Base-by-base conservation (phyloP, 2,329 filamentous ascomycete genomes). In the Trichoderma sp. region DNA sequence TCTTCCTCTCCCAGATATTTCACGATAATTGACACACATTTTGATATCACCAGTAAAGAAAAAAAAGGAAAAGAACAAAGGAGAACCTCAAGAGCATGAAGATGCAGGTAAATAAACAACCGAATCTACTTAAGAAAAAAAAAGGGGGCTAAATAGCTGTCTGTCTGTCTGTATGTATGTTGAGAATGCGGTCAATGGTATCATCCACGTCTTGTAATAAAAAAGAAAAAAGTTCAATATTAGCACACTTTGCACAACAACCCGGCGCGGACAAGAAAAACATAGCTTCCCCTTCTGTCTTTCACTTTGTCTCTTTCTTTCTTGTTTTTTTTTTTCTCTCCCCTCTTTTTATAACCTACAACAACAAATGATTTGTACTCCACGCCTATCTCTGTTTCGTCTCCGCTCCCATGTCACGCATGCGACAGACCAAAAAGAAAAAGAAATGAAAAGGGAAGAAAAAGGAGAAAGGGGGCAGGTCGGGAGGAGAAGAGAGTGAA, bases 171-270 rank as follows among this genome's bases (percentile, higher is more conserved):
- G 39, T 43, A 43, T 43, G 39, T 43, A 43, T 43, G 39, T 43
- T 43, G 39, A 43, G 68, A 74, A 78, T 78, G 79, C 77, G 59
- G 77, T 79, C 76, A 77, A 77, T 81, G 79, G 79, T 81, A 81
- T 81, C 79, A 79, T 81, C 79, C 78, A 77, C 80, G 75, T 78
- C 71, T 76, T 74, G 73, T 71, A 71, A 74, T 71, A 70, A 74
- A 77, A 76, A 74, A 39, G 16, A 43, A 77, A 76, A 74, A 34
- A 34, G 32, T 34, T 70, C 74, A 71, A 68, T 54, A 66, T 68
- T 68, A 60, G 66, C 69, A 72, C 75, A 74, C 73, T 75, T 65
- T 70, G 55, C 52, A 59, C 51, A 65, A 43, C 54, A 63, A 49
- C 43, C 39, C 58, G 58, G 58, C 39, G 30, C 37, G 39, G 30